phyloP scores from a whole-genome alignment of 495 filamentous ascomycete genomes.

The Annulohypoxylon bovei region DNA sequence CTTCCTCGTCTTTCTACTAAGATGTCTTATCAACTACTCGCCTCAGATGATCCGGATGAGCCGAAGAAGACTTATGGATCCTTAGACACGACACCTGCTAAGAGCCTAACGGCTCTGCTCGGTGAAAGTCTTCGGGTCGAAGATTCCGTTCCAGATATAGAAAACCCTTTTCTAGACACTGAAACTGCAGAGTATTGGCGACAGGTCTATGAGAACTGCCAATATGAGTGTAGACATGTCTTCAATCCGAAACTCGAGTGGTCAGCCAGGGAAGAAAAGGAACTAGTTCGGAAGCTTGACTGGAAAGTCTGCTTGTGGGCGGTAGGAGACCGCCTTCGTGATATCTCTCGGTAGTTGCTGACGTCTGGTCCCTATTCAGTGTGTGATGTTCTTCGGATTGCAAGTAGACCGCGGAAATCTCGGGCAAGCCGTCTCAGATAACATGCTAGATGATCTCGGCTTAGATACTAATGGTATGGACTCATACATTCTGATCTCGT shows the following conservation, averaged over 20 bases:
- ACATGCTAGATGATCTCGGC: conserved; percentile 63
- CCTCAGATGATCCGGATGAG: conserved; percentile 37
- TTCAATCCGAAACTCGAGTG: conserved; percentile 64
- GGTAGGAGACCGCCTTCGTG: conserved; percentile 48
- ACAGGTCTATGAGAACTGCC: conserved; percentile 44
- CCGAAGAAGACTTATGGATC: conserved; percentile 40
- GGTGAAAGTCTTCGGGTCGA: conserved; percentile 30
- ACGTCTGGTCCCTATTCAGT: conserved; percentile 36
- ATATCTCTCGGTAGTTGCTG: conserved; percentile 1
- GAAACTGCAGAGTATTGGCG: conserved; percentile 44
- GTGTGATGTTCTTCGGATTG: conserved; percentile 64
- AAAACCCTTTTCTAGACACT: conserved; percentile 51
- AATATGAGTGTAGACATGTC: conserved; percentile 60
- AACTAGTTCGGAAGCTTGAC: conserved; percentile 62
- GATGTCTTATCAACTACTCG: conserved; percentile 41
- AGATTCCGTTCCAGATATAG: conserved; percentile 17
- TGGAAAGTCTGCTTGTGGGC: conserved; percentile 61
- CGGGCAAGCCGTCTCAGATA: conserved; percentile 64
- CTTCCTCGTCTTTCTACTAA: conserved; percentile 33
- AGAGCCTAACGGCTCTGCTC: conserved; percentile 28
- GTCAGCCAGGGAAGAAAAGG: conserved; percentile 63
- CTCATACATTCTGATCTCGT: neutral
- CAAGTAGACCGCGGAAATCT: conserved; percentile 69
- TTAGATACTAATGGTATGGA: conserved; percentile 62
- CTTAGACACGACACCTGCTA: conserved; percentile 19